phyloP scores from a whole-genome alignment of 257 asterid genomes.

The Anisodus tanguticus region DNA sequence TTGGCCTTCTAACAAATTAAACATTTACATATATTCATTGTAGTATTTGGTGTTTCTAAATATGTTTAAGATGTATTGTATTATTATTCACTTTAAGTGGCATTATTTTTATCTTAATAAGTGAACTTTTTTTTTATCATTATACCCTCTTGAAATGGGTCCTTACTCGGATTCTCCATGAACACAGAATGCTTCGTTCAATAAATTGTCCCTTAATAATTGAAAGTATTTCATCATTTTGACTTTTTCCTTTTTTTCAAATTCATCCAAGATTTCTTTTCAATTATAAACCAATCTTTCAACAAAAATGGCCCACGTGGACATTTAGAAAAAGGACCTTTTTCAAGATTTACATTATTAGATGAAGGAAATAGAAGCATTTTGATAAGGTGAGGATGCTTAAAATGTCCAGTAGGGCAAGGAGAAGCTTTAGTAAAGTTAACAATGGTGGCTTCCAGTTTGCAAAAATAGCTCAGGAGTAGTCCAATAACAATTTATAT shows the following conservation, averaged over 20 bases:
- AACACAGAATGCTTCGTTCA: no score
- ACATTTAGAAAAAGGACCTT: neutral
- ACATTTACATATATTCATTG: neutral
- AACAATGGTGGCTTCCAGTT: conserved; percentile 2
- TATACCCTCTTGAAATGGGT: no score
- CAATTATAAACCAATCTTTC: neutral
- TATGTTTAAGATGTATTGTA: neutral
- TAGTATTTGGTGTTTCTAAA: neutral
- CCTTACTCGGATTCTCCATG: no score
- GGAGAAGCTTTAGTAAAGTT: neutral
- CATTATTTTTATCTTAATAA: neutral
- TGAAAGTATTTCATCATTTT: neutral
- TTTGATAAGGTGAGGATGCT: neutral
- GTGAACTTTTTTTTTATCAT: neutral
- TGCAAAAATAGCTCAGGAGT: neutral
- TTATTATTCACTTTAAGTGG: neutral
- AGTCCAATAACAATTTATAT: neutral
- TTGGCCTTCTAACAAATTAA: neutral
- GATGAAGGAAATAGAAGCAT: neutral
- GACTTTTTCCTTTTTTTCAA: no score
- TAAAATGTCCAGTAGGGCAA: neutral
- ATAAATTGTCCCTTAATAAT: neutral
- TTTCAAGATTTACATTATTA: neutral
- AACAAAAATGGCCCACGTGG: neutral
- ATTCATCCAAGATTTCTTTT: neutral